Evolutionary conservation across 2,329 filamentous ascomycete genomes (phyloP).

Genomic region (Didymella exigua): DNA sequence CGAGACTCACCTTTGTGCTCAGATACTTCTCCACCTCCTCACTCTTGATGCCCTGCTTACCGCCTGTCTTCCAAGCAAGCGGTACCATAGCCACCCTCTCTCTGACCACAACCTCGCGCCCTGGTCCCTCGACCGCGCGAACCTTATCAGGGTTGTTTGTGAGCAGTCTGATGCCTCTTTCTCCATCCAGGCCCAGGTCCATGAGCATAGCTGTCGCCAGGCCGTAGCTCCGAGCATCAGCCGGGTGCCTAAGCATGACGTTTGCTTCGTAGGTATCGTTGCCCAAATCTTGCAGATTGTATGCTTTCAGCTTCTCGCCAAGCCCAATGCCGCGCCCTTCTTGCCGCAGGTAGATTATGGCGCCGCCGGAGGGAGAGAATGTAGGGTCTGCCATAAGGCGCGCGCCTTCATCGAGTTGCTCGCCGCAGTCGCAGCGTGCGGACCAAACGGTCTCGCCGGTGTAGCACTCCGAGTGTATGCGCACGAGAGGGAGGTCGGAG

Average conservation of each 20-base stretch:
- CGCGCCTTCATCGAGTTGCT: slow-evolving; percentile 95
- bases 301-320: slow-evolving; percentile 94
- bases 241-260: slow-evolving; percentile 84
- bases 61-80: slow-evolving; percentile 82
- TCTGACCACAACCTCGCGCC: slow-evolving; percentile 82
- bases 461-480: slow-evolving; percentile 98
- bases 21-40: slow-evolving; percentile 92
- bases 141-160: slow-evolving; percentile 99
- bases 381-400: slow-evolving; percentile 80
- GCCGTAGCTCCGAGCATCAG: slow-evolving; percentile 92
- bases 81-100: slow-evolving; percentile 96
- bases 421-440: slow-evolving; percentile 94
- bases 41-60: slow-evolving; percentile 79
- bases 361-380: slow-evolving; percentile 70
- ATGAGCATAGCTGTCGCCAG: slow-evolving; percentile 93
- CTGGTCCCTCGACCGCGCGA: slow-evolving; percentile 88
- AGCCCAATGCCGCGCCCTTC: slow-evolving; percentile 95
- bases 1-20: slow-evolving; percentile 78
- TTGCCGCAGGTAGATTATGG: slow-evolving; percentile 94
- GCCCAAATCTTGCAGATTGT: slow-evolving; percentile 94
- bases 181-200: slow-evolving; percentile 74
- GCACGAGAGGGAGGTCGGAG: slow-evolving; percentile 71
- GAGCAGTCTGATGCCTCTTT: slow-evolving; percentile 77
- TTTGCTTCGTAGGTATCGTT: slow-evolving; percentile 99
- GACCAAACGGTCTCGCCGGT: slow-evolving; percentile 99